phyloP scores from a whole-genome alignment of 2,329 filamentous ascomycete genomes.

The Pestalotiopsis sp. region DNA sequence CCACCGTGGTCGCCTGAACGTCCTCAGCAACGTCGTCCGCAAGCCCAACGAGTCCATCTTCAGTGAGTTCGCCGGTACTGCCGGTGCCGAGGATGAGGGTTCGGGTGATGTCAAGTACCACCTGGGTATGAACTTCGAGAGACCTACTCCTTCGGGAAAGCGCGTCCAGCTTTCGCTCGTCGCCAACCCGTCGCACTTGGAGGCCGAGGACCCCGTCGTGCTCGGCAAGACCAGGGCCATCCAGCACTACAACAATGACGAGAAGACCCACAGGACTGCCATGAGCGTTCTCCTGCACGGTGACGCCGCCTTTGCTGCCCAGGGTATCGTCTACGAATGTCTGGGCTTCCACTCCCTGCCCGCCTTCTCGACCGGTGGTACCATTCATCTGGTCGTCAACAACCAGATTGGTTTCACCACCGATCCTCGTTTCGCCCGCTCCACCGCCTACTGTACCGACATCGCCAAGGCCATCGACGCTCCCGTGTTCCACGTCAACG shows the following conservation, averaged over 20 bases:
- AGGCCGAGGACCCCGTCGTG: conserved; percentile 97
- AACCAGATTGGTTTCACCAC: conserved; percentile 99
- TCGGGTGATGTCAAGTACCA: conserved; percentile 99
- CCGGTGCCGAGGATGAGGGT: conserved; percentile 88
- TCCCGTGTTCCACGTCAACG: conserved; percentile 98
- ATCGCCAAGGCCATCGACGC: conserved; percentile 99
- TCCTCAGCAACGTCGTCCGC: conserved; percentile 96
- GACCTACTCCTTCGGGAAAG: conserved; percentile 96
- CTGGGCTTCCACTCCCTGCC: conserved; percentile 96
- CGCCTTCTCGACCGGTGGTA: conserved; percentile 95
- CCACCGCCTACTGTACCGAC: conserved; percentile 97
- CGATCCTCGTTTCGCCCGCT: conserved; percentile 94
- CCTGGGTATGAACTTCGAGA: conserved; percentile 99
- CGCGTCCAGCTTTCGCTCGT: conserved; percentile 98
- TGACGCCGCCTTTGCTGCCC: conserved; percentile 94
- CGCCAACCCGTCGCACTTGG: conserved; percentile 96
- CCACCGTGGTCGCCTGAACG: conserved; percentile 96
- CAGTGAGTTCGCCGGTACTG: conserved; percentile 90
- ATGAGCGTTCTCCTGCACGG: conserved; percentile 97
- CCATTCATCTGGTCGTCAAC: conserved; percentile 96
- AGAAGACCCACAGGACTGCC: conserved; percentile 82
- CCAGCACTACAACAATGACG: conserved; percentile 98
- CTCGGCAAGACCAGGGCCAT: conserved; percentile 97
- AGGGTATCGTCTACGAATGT: conserved; percentile 98
- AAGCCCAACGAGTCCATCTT: conserved; percentile 99